Percentiles rank a stretch among this genome's conserved stretches.
phyloP scores from a whole-genome alignment of 2,329 filamentous ascomycete species.

The Aspergillus sp. region DNA sequence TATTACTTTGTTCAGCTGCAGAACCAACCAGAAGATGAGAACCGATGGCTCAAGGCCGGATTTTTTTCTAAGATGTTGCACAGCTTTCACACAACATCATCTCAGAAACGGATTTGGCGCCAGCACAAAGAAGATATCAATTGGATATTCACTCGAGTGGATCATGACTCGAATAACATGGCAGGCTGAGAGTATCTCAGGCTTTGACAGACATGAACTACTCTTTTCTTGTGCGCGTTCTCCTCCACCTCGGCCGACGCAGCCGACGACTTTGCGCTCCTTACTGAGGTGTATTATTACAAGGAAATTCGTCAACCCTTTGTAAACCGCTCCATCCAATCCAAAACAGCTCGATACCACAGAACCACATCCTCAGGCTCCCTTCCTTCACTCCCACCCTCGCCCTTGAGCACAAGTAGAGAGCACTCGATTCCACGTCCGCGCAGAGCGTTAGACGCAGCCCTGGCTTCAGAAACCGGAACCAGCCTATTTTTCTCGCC shows the following conservation, averaged over 20 bases:
- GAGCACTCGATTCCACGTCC: not conserved
- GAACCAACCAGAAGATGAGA: not conserved
- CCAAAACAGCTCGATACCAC: not conserved
- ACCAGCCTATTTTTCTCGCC: not conserved
- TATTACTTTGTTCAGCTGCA: not conserved
- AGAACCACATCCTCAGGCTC: not conserved
- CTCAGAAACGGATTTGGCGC: not conserved
- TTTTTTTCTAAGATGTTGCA: not conserved
- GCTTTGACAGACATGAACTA: not conserved
- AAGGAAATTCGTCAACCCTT: not conserved
- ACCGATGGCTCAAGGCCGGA: not conserved
- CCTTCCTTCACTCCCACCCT: not conserved
- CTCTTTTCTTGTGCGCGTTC: not conserved
- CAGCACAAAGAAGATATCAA: not conserved
- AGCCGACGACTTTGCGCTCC: not conserved
- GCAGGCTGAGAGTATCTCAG: not conserved
- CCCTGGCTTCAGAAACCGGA: not conserved
- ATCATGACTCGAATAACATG: not conserved
- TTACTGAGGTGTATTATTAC: no score
- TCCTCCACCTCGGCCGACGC: not conserved
- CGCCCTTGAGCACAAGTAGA: not conserved
- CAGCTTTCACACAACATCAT: not conserved
- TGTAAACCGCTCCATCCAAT: not conserved
- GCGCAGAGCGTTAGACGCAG: not conserved
- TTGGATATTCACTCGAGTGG: not conserved